Conservation (phyloP, 441 rosid genomes). For the Croton setiger region DNA sequence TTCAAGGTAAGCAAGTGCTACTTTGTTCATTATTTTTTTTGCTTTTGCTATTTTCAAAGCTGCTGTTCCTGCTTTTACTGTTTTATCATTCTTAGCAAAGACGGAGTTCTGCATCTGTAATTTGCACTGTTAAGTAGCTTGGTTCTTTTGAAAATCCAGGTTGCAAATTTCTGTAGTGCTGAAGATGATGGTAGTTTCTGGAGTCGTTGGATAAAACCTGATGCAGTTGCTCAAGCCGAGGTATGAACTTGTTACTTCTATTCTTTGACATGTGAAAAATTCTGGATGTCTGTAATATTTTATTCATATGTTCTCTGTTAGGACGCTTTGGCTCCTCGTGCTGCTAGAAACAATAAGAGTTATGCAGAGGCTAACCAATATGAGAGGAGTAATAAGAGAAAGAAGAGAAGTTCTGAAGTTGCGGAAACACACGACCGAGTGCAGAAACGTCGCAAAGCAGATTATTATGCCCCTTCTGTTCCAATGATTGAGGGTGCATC, state of each 20-base stretch:
- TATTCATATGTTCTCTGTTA: conserved; percentile 28
- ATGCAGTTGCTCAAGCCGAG: conserved; percentile 79
- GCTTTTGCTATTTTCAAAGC: neutral
- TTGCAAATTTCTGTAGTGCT: conserved; percentile 82
- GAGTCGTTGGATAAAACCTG: conserved; percentile 99
- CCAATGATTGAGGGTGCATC: conserved; percentile 87
- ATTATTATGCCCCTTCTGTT: conserved; percentile 51
- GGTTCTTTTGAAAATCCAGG: conserved; percentile 44
- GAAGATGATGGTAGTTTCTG: conserved; percentile 99
- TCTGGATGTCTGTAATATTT: neutral
- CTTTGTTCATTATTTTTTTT: neutral
- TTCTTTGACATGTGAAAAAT: neutral
- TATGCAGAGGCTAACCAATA: conserved; percentile 78
- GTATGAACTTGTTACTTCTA: conserved; percentile 41
- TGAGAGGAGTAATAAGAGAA: conserved; percentile 73
- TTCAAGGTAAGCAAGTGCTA: conserved; percentile 68
- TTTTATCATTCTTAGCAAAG: neutral
- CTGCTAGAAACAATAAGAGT: conserved; percentile 90
- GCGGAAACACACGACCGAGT: conserved; percentile 63
- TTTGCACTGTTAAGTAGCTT: conserved; percentile 10
- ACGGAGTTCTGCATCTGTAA: neutral
- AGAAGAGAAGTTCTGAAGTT: conserved; percentile 77
- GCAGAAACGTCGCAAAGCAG: conserved; percentile 81
- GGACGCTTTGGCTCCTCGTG: conserved; percentile 96
- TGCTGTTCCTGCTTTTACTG: no score